Evolutionary conservation across 768 basidiomycete species (phyloP).

Genomic region (Trametes cingulata): DNA sequence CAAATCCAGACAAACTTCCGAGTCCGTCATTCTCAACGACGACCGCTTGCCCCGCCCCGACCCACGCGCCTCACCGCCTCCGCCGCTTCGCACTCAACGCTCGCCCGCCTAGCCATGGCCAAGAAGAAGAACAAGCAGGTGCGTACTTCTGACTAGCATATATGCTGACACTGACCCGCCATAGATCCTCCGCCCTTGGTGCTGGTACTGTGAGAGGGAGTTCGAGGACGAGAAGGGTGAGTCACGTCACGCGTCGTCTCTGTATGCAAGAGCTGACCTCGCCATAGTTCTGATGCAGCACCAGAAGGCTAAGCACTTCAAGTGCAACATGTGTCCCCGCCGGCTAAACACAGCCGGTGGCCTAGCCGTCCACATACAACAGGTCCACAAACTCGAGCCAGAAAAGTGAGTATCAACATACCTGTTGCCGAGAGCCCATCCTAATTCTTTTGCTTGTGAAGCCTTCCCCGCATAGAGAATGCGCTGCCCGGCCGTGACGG

Average conservation of each 20-base stretch:
- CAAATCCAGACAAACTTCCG: background rate
- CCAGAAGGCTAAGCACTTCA: slow-evolving; percentile 99
- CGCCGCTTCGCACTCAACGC: background rate
- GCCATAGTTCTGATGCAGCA: slow-evolving; percentile 92
- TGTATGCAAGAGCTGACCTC: background rate
- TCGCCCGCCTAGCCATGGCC: slow-evolving; percentile 37
- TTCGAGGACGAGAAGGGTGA: slow-evolving; percentile 99
- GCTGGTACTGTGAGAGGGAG: slow-evolving; percentile 99
- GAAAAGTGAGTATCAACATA: slow-evolving; percentile 50
- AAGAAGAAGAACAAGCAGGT: slow-evolving; percentile 60
- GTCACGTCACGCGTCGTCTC: slow-evolving; percentile 32
- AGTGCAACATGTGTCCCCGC: slow-evolving; percentile 93
- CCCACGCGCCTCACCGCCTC: background rate
- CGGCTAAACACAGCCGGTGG: slow-evolving; percentile 97
- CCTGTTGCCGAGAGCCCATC: too few relatives aligned
- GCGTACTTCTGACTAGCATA: background rate
- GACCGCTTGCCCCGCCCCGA: background rate
- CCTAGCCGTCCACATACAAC: slow-evolving; percentile 95
- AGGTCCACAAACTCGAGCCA: slow-evolving; percentile 98
- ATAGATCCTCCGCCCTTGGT: slow-evolving; percentile 89
- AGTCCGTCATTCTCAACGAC: slow-evolving; percentile 8
- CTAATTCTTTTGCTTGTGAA: slow-evolving; percentile 24
- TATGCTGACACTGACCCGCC: slow-evolving; percentile 11
- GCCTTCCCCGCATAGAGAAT: slow-evolving; percentile 90
- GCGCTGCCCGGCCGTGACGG: slow-evolving; percentile 95